A percentile compares a stretch with the other conserved stretches of the same genome.
These are phyloP conservation scores for Wallacemonas sp. DNA, from an alignment of 208 protist genomes.

Conservation along the genomic window DNA sequence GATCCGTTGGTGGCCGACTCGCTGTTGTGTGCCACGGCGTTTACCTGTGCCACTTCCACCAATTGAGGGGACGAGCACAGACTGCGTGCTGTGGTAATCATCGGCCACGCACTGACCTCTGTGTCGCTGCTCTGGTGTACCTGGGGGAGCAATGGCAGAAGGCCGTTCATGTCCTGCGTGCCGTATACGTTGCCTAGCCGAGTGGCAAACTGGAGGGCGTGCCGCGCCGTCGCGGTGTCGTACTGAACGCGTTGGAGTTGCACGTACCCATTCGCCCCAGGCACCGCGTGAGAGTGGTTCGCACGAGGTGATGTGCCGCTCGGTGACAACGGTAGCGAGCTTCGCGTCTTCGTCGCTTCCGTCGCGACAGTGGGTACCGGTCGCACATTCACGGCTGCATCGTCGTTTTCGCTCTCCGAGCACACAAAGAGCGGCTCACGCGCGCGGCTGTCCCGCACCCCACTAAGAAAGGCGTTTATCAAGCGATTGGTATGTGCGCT, in stretches of 20 bases:
- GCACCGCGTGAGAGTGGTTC: no score
- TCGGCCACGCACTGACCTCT: neutral
- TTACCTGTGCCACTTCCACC: neutral
- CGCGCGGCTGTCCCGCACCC: neutral
- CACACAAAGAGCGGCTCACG: neutral
- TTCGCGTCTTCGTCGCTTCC: no score
- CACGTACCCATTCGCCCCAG: neutral
- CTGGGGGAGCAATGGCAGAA: constrained; percentile 30
- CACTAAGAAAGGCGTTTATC: neutral
- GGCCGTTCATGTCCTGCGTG: constrained; percentile 72
- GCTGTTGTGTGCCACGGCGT: neutral
- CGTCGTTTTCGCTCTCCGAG: neutral
- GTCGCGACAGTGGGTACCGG: no score
- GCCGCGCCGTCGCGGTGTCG: neutral
- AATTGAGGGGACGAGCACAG: neutral
- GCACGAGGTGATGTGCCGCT: no score
- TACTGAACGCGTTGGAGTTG: constrained; percentile 5
- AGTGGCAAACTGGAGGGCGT: constrained; percentile 59
- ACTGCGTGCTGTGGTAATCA: neutral
- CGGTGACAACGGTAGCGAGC: no score
- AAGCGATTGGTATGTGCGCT: constrained; percentile 2
- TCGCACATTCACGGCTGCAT: neutral
- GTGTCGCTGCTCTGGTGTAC: neutral
- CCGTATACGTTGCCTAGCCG: constrained; percentile 69
- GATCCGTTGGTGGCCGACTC: neutral